Evolutionary conservation across 2,329 filamentous ascomycete species (phyloP).

Genomic region (Pyricularia sp.): DNA sequence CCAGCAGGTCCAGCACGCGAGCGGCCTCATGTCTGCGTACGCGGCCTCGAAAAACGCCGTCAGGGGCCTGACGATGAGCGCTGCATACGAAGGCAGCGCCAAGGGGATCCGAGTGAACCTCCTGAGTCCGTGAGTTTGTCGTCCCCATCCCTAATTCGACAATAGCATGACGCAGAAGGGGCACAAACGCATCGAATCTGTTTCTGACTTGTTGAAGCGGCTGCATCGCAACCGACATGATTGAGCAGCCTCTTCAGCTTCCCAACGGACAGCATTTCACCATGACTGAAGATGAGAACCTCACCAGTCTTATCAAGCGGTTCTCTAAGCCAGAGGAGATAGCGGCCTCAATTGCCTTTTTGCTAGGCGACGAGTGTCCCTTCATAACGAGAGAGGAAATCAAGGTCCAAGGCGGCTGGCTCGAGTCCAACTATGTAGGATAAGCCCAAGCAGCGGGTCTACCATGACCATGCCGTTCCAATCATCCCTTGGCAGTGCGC

Average conservation of each 20-base stretch:
- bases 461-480: too few species aligned
- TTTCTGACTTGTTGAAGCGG: background rate
- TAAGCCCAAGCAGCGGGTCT: too few species aligned
- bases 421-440: background rate
- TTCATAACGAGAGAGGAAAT: conserved; percentile 5
- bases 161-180: too few species aligned
- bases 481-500: too few species aligned
- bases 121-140: background rate
- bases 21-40: conserved; percentile 16
- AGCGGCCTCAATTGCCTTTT: conserved; percentile 2
- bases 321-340: background rate
- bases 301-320: background rate
- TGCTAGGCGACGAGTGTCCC: conserved; percentile 7
- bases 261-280: too few species aligned
- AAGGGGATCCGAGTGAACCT: conserved; percentile 1
- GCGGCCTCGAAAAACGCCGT: conserved; percentile 12
- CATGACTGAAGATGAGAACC: conserved; percentile 1
- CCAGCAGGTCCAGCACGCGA: conserved; percentile 19
- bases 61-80: conserved; percentile 11
- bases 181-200: too few species aligned
- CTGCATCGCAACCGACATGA: conserved; percentile 5
- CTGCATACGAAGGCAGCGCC: conserved; percentile 6
- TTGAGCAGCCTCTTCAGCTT: too few species aligned
- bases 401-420: conserved; percentile 6
- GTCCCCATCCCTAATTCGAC: too few species aligned